A percentile compares a stretch with the other conserved stretches of the same genome.
These are phyloP conservation scores for Filobasidium wieringae DNA, from an alignment of 768 basidiomycete species.

Conservation along the genomic window DNA sequence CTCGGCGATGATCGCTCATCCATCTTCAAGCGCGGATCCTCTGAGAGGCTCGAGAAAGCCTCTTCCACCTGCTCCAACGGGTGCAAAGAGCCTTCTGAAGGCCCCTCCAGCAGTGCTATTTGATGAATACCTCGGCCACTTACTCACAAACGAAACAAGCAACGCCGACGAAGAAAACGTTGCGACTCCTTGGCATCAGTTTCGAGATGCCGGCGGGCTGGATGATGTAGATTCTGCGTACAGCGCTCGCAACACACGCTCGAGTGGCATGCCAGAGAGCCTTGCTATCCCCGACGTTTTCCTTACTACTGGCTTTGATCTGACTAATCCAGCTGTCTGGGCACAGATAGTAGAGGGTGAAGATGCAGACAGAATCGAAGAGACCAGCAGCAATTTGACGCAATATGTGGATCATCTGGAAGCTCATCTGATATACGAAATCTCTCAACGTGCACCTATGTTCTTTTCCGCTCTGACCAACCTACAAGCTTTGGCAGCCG, in stretches of 20 bases:
- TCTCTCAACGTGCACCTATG: conserved; percentile 74
- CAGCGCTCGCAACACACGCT: background rate
- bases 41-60: conserved; percentile 69
- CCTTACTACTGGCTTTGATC: conserved; percentile 65
- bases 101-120: conserved; percentile 36
- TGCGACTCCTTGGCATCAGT: conserved; percentile 1
- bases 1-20: conserved; percentile 18
- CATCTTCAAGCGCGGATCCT: conserved; percentile 51
- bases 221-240: background rate
- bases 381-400: conserved; percentile 50
- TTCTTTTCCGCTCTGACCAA: conserved; percentile 96
- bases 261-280: conserved; percentile 47
- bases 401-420: conserved; percentile 88
- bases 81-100: conserved; percentile 43
- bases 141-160: conserved; percentile 57
- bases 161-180: background rate
- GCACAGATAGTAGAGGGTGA: conserved; percentile 45
- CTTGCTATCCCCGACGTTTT: conserved; percentile 67
- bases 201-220: background rate
- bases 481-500: conserved; percentile 78
- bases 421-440: conserved; percentile 85
- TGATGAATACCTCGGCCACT: conserved; percentile 35
- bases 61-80: conserved; percentile 52
- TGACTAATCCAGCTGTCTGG: conserved; percentile 66
- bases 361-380: conserved; percentile 40